Evolutionary conservation across 202 grass and related monocot species (phyloP).

Genomic region (Musa balbisiana): DNA sequence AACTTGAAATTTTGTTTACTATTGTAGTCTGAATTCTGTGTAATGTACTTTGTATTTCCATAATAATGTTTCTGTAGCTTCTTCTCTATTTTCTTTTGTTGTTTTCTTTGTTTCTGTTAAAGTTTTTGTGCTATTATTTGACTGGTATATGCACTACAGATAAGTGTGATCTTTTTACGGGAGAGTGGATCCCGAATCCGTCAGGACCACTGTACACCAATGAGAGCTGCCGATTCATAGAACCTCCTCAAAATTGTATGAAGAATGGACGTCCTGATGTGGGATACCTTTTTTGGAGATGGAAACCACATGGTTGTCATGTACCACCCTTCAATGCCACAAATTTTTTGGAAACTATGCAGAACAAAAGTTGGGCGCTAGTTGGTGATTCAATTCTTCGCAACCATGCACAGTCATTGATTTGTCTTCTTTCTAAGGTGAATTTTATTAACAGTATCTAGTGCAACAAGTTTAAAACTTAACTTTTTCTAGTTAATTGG

Average conservation of each 20-base stretch:
- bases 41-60: too few relatives aligned
- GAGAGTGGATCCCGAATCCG: conserved; percentile 7
- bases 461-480: neutral
- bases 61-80: too few relatives aligned
- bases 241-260: conserved; percentile 15
- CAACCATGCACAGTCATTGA: conserved; percentile 9
- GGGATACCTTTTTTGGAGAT: conserved; percentile 8
- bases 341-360: neutral
- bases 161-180: conserved; percentile 13
- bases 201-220: conserved; percentile 10
- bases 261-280: conserved; percentile 14
- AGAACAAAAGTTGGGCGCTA: conserved; percentile 10
- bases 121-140: neutral
- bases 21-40: too few relatives aligned
- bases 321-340: neutral
- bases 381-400: conserved; percentile 11
- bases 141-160: neutral
- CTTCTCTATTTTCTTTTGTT: neutral
- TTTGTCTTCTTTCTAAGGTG: conserved; percentile 17
- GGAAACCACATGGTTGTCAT: conserved; percentile 13
- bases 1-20: too few relatives aligned
- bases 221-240: conserved; percentile 9
- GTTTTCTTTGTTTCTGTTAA: neutral
- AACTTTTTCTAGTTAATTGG: neutral
- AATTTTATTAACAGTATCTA: neutral